phyloP scores from a whole-genome alignment of 164 flowering plant species.

The Taxillus chinensis region DNA sequence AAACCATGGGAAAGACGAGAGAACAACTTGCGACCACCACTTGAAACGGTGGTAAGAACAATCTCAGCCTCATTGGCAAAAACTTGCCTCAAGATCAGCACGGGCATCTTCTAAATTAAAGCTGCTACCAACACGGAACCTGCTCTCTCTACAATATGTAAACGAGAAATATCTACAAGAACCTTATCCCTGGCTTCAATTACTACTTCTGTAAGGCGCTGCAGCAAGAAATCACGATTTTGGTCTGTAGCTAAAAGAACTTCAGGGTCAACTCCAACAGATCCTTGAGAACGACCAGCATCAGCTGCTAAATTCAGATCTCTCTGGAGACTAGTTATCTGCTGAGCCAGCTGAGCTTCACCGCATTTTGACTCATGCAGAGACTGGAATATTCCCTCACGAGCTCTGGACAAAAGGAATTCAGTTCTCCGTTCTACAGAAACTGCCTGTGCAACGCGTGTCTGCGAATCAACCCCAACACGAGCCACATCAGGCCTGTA shows the following conservation, averaged over 20 bases:
- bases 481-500: slow-evolving; percentile 96
- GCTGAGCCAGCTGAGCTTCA: slow-evolving; percentile 61
- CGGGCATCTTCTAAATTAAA: slow-evolving; percentile 88
- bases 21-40: slow-evolving; percentile 90
- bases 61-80: slow-evolving; percentile 98
- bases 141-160: slow-evolving; percentile 59
- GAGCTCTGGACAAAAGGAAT: slow-evolving; percentile 55
- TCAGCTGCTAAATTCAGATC: slow-evolving; percentile 71
- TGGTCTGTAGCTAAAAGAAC: slow-evolving; percentile 81
- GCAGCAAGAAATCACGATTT: slow-evolving; percentile 62
- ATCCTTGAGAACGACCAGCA: slow-evolving; percentile 76
- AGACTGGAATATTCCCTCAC: slow-evolving; percentile 69
- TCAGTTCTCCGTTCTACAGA: slow-evolving; percentile 98
- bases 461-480: slow-evolving; percentile 91
- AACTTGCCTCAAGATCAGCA: slow-evolving; percentile 90
- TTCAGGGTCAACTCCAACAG: slow-evolving; percentile 96
- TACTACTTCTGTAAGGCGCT: slow-evolving; percentile 82
- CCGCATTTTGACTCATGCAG: slow-evolving; percentile 60
- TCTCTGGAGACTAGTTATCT: slow-evolving; percentile 62
- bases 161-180: slow-evolving; percentile 84
- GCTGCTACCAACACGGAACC: slow-evolving; percentile 52
- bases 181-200: slow-evolving; percentile 69
- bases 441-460: slow-evolving; percentile 96
- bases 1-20: slow-evolving; percentile 92
- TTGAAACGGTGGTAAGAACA: slow-evolving; percentile 92